These are phyloP conservation scores for Lodderomyces margitis DNA, from an alignment of 1,139 yeast species.

Conservation along the genomic window DNA sequence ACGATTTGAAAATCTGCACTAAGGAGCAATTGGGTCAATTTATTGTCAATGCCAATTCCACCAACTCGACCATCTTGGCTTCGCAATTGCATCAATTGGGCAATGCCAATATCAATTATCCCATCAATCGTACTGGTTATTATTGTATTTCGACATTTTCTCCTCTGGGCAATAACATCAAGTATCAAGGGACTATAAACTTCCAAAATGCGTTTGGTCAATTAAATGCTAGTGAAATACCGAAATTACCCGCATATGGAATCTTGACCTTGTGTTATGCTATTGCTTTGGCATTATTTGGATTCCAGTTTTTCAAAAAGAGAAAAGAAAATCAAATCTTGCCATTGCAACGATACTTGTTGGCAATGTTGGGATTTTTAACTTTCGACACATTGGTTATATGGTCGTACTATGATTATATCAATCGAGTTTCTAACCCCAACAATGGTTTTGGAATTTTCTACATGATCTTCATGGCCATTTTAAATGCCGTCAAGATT, in stretches of 20 bases:
- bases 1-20: conserved; percentile 52
- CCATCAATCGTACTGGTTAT: conserved; percentile 75
- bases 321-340: conserved; percentile 73
- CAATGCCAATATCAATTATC: conserved; percentile 59
- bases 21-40: conserved; percentile 58
- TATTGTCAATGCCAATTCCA: conserved; percentile 45
- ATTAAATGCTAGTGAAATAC: conserved; percentile 85
- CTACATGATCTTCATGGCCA: conserved; percentile 74
- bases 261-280: conserved; percentile 81
- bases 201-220: conserved; percentile 93
- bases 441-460: conserved; percentile 58
- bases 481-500: conserved; percentile 76
- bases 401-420: conserved; percentile 89
- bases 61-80: conserved; percentile 57
- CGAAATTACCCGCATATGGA: conserved; percentile 88
- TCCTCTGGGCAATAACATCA: conserved; percentile 35
- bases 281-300: conserved; percentile 75
- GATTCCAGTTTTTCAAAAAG: conserved; percentile 82
- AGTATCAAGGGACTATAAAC: conserved; percentile 63
- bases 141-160: conserved; percentile 78
- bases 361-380: conserved; percentile 80
- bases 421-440: conserved; percentile 53
- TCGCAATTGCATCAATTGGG: conserved; percentile 57
- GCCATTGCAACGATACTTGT: conserved; percentile 86
- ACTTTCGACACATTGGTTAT: conserved; percentile 82